Conservation (phyloP, 1,139 yeast genomes). For the Kodamaea anthophila region DNA sequence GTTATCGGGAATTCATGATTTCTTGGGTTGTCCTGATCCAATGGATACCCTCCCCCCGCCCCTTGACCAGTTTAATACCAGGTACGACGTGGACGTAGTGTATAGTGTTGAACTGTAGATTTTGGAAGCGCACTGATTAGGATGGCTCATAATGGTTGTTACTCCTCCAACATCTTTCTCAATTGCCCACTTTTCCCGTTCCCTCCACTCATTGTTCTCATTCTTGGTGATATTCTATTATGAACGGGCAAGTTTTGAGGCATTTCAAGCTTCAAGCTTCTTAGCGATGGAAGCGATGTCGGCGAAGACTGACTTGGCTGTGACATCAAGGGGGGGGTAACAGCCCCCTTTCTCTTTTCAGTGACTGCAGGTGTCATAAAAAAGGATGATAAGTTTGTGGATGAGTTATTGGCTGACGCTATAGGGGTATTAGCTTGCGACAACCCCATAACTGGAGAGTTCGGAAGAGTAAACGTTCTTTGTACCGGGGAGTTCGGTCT, state of each 20-base stretch:
- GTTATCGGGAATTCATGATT: too few relatives aligned
- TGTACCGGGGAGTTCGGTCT: slow-evolving; percentile 58
- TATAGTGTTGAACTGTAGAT: too few relatives aligned
- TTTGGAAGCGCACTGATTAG: too few relatives aligned
- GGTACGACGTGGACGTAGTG: too few relatives aligned
- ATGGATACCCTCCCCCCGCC: too few relatives aligned
- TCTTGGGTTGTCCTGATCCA: too few relatives aligned
- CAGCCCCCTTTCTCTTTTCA: slow-evolving; percentile 4
- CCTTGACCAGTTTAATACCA: too few relatives aligned
- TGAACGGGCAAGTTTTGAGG: slow-evolving; percentile 18
- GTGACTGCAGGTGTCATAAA: slow-evolving; percentile 24
- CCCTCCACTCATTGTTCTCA: slow-evolving; percentile 14
- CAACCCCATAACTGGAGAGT: slow-evolving; percentile 51
- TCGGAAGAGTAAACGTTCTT: slow-evolving; percentile 46
- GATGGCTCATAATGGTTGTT: too few relatives aligned
- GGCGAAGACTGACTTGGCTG: slow-evolving; percentile 7
- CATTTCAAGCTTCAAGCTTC: slow-evolving; percentile 45
- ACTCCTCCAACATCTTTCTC: slow-evolving; percentile 14
- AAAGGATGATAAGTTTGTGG: slow-evolving; percentile 36
- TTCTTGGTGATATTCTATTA: slow-evolving; percentile 2
- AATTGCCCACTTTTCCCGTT: slow-evolving; percentile 20
- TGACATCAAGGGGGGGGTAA: slow-evolving; percentile 6
- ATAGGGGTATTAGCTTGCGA: slow-evolving; percentile 40
- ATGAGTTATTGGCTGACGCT: slow-evolving; percentile 39
- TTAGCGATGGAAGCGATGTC: slow-evolving; percentile 37